Evolutionary conservation across 2,329 filamentous ascomycete genomes (phyloP).

Genomic region (Colletotrichum costaricense): DNA sequence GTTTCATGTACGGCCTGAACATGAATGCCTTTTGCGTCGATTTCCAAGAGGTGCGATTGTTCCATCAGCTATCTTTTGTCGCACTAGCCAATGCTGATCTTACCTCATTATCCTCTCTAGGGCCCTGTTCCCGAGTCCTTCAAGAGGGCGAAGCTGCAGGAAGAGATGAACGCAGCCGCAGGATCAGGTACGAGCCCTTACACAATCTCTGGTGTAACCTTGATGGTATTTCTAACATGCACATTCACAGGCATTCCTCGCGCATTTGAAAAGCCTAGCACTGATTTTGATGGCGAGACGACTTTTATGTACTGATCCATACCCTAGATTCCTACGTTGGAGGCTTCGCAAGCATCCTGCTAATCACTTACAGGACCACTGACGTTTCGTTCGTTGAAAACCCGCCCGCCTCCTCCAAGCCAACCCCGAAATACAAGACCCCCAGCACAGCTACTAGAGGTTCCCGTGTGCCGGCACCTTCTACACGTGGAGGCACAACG

Average conservation of each 20-base stretch:
- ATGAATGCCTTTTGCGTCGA: constrained; percentile 99
- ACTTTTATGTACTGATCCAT: constrained; percentile 77
- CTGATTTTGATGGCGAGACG: constrained; percentile 71
- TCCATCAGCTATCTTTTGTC: neutral
- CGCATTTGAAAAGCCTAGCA: constrained; percentile 41
- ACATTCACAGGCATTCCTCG: constrained; percentile 1
- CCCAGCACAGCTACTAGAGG: constrained; percentile 44
- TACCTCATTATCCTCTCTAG: constrained; percentile 53
- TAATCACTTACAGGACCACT: constrained; percentile 73
- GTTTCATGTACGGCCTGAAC: constrained; percentile 94
- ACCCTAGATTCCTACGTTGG: no score
- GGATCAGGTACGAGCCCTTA: constrained; percentile 2
- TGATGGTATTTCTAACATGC: neutral
- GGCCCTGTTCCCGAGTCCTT: constrained; percentile 89
- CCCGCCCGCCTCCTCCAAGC: constrained; percentile 68
- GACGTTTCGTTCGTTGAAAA: constrained; percentile 93
- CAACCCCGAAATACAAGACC: constrained; percentile 57
- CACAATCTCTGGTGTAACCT: neutral
- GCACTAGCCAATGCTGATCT: constrained; percentile 3
- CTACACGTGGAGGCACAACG: constrained; percentile 52
- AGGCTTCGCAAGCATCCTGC: constrained; percentile 29
- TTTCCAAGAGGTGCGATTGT: constrained; percentile 81
- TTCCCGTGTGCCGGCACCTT: constrained; percentile 59
- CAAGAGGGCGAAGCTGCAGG: constrained; percentile 70
- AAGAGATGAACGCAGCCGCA: constrained; percentile 48